These are phyloP conservation scores for Phtheirospermum japonicum DNA, from an alignment of 257 asterid species.

Conservation along the genomic window DNA sequence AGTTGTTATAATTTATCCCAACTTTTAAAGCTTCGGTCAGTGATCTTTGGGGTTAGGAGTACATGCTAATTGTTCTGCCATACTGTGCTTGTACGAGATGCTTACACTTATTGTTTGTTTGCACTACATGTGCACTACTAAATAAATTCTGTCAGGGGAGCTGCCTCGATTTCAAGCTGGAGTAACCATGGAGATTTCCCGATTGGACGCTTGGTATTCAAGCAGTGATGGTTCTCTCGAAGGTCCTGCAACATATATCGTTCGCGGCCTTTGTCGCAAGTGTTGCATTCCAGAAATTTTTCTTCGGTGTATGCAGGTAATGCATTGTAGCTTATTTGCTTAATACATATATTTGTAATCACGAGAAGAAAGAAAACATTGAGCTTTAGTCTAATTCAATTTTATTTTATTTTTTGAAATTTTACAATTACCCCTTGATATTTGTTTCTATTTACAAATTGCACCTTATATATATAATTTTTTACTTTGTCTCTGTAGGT, in stretches of 20 bases:
- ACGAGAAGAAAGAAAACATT: too few species aligned
- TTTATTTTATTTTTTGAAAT: background rate
- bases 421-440: background rate
- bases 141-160: constrained; percentile 57
- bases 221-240: constrained; percentile 66
- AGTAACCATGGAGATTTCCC: constrained; percentile 86
- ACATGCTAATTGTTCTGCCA: constrained; percentile 11
- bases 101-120: constrained; percentile 1
- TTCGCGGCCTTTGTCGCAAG: constrained; percentile 92
- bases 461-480: too few species aligned
- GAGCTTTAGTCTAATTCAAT: too few species aligned
- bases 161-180: constrained; percentile 85
- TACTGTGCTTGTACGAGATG: constrained; percentile 18
- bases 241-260: constrained; percentile 81
- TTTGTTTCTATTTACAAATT: background rate
- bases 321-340: constrained; percentile 1
- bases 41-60: constrained; percentile 8
- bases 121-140: background rate
- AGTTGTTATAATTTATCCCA: background rate
- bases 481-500: constrained; percentile 46
- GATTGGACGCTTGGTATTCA: constrained; percentile 95
- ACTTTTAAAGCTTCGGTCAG: background rate
- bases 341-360: background rate
- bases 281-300: constrained; percentile 92
- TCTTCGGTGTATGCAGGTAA: constrained; percentile 97